Evolutionary conservation across 352 stramenopile genomes (phyloP), one percentile per base, ranked within the genome.

Genomic region (Phytophthora foliorum): DNA sequence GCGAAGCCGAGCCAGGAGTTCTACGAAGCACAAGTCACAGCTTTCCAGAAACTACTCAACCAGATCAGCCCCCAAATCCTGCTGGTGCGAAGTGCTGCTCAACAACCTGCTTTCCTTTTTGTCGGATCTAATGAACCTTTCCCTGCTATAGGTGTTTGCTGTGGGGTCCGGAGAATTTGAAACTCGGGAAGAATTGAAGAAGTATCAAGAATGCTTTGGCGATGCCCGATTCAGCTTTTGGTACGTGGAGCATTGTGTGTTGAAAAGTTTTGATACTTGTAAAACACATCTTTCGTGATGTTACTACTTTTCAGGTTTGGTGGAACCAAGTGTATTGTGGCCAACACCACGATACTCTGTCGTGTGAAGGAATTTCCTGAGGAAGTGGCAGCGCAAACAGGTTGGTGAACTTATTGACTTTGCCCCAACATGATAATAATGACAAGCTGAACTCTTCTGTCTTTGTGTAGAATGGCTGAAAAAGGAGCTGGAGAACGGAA

Each of bases 401-500:
- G 89, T 96, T 16, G 19, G 24, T 17, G 5, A 21, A 36, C 17
- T 4, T 45, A 17, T 16, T 22, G 19, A 17, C 21, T 29, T 29
- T 8, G 8, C 19, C 29, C 11, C 29, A 9, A 25, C 14, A 2
- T 48, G 2, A 24, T 11, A 51, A 16, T 62, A 39, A 41, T 41
- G 34, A 6, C 36, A 19, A 44, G 14, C 22, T 41, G 7, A 60
- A 34, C 29, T 34, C 29, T 34, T 49, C 3, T 51, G 6, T 24
- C 0, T 60, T 41, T 61, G 17, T 42, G 24, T 53, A 96, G 88
- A 82, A 8, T 96, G 89, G 89, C 69, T 94, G 19, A 69, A 65
- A 39, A 90, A 88, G 51, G 89, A 94, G 51, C 51, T 96, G 13
- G 86, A 94, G 16, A 89, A 96, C 38, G 89, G 85, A n/a, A 90